Evolutionary conservation across 495 filamentous ascomycete genomes (phyloP).

Genomic region (Penicillium herquei): DNA sequence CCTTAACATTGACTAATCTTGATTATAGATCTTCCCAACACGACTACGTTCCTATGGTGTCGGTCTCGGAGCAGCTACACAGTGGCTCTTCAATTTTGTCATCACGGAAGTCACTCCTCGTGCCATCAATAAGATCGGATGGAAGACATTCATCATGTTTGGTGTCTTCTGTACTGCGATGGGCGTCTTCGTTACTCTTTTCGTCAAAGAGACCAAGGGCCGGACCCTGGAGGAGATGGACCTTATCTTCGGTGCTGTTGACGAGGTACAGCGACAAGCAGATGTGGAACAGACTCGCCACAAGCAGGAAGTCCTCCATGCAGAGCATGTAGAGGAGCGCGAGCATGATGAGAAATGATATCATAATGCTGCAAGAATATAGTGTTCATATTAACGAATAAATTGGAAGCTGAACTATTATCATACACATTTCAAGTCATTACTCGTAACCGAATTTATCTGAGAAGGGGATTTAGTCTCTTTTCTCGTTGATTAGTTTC

Average conservation of each 20-base stretch:
- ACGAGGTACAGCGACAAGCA: conserved; percentile 30
- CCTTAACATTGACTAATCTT: conserved; percentile 1
- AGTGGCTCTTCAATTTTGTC: conserved; percentile 49
- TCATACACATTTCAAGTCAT: background rate
- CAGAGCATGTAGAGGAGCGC: conserved; percentile 24
- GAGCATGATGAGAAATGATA: background rate
- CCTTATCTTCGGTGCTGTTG: conserved; percentile 42
- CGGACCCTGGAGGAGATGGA: conserved; percentile 50
- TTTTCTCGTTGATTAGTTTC: background rate
- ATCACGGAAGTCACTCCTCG: conserved; percentile 38
- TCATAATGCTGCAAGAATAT: background rate
- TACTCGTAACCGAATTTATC: background rate
- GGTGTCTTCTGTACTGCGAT: conserved; percentile 46
- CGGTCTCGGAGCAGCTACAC: conserved; percentile 58
- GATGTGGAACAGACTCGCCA: conserved; percentile 45
- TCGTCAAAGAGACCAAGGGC: conserved; percentile 62
- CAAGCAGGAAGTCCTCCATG: conserved; percentile 27
- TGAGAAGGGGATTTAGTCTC: background rate
- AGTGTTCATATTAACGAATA: background rate
- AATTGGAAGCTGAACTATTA: background rate
- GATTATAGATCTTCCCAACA: conserved; percentile 65
- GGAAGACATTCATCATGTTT: conserved; percentile 57
- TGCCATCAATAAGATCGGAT: conserved; percentile 47
- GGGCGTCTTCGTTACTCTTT: conserved; percentile 42
- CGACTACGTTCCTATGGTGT: conserved; percentile 71